Base-by-base conservation (phyloP, 2,329 filamentous ascomycete genomes). In the Bipolaris gigantea region DNA sequence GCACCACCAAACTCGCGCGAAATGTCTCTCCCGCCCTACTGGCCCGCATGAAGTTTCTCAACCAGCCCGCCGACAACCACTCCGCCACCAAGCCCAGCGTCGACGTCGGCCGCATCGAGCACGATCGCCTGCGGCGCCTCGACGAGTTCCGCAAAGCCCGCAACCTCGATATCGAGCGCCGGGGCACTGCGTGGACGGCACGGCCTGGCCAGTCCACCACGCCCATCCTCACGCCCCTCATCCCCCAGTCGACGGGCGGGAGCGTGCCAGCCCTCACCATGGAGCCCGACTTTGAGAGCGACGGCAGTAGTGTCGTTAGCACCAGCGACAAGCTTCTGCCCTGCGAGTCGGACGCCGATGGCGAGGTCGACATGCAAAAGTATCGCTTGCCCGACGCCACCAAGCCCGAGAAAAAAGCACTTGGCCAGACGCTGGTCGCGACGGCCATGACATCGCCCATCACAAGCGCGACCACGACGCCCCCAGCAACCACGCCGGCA, bases 181-280 rank as follows among this genome's bases (percentile, higher is more conserved):
- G 86, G 66, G 88, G 88, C 70, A 85, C 85, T 68, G 83, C 87
- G 64, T 91, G 88, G 88, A 89, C 84, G 77, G 86, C 85, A 72
- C 53, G 32, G 35, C 36, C 52, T 13, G 59, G 43, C 53, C 64
- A 47, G 35, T 33, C 30, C 18, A 43, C 30, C 18, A 43, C 44
- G 18, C 34, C 39, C n/a, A 34, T 36, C 7, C 40, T 16, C 11
- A 48, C 60, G 33, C 66, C 68, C 38, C 63, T 73, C 59, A 61
- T 66, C 10, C 63, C 69, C 13, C 70, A 72, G 59, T 61, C 65
- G 30, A 74, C 72, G 27, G 73, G 72, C 56, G 71, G 70, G 55
- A 73, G 71, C 65, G 69, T 72, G 48, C 70, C 68, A 16, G 53
- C 70, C 41, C 59, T 70, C 56, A 72, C 73, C 48, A 77, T 77